These are phyloP conservation scores for Verticillium nubilum DNA, from an alignment of 2,329 filamentous ascomycete genomes.

Conservation along the genomic window DNA sequence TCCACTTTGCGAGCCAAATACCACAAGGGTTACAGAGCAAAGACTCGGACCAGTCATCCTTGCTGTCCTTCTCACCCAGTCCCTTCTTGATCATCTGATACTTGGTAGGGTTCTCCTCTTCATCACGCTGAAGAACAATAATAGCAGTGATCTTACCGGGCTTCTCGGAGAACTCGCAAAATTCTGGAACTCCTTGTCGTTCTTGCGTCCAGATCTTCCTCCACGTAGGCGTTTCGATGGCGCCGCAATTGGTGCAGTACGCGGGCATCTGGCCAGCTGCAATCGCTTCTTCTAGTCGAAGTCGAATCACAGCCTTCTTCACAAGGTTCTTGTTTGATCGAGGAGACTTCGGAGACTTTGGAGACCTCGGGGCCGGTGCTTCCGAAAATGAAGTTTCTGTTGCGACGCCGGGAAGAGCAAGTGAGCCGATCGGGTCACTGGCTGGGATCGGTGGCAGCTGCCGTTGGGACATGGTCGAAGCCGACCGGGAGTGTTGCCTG, in stretches of 20 bases:
- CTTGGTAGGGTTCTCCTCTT: conserved; percentile 54
- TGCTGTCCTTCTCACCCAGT: conserved; percentile 56
- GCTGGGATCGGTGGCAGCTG: conserved; percentile 28
- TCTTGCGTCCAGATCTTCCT: conserved; percentile 85
- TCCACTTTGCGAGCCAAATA: conserved; percentile 88
- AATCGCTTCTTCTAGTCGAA: conserved; percentile 58
- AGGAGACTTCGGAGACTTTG: conserved; percentile 35
- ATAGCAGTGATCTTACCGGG: conserved; percentile 71
- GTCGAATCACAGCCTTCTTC: conserved; percentile 57
- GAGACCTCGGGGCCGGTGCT: conserved; percentile 19
- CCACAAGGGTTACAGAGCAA: conserved; percentile 92
- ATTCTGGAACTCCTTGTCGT: conserved; percentile 45
- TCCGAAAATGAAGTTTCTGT: conserved; percentile 25
- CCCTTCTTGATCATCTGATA: conserved; percentile 78
- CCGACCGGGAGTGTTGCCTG: conserved; percentile 7
- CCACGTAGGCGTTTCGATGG: conserved; percentile 95
- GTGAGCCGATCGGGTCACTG: conserved; percentile 19
- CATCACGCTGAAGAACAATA: conserved; percentile 58
- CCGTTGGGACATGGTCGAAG: conserved; percentile 11
- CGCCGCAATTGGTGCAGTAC: conserved; percentile 88
- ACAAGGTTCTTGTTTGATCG: conserved; percentile 57
- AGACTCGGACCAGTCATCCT: conserved; percentile 62
- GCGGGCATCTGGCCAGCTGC: conserved; percentile 78
- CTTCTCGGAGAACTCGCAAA: conserved; percentile 66
- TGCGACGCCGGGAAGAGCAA: conserved; percentile 24